Evolutionary conservation across 371 early-diverging fungal species (phyloP).

Genomic region (Parasitella parasitica): DNA sequence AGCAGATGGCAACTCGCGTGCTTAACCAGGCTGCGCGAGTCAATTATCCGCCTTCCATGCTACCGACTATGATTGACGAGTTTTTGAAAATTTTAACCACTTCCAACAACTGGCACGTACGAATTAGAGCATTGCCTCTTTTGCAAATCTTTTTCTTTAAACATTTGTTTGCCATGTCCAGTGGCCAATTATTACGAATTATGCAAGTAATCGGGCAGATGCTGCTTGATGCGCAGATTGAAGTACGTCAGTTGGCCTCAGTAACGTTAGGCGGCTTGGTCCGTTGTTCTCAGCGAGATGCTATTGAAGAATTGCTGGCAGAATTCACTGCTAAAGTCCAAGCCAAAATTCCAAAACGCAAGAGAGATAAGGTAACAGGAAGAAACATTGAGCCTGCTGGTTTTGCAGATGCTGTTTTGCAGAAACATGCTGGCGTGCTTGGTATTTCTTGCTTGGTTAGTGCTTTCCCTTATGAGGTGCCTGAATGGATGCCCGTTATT

Average conservation of each 20-base stretch:
- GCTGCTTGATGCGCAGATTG: conserved; percentile 76
- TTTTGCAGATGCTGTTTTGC: conserved; percentile 61
- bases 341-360: conserved; percentile 47
- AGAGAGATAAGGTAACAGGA: conserved; percentile 40
- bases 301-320: conserved; percentile 57
- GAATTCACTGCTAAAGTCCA: conserved; percentile 36
- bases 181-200: conserved; percentile 51
- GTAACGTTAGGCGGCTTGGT: conserved; percentile 83
- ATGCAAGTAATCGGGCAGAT: conserved; percentile 64
- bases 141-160: conserved; percentile 81
- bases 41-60: conserved; percentile 58
- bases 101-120: conserved; percentile 73
- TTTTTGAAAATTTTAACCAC: conserved; percentile 56
- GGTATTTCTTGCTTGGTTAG: conserved; percentile 83
- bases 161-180: conserved; percentile 62
- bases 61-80: conserved; percentile 52
- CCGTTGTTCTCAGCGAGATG: conserved; percentile 80
- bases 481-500: conserved; percentile 86
- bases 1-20: conserved; percentile 55
- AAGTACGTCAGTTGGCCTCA: conserved; percentile 83
- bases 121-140: conserved; percentile 69
- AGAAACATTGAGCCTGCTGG: conserved; percentile 50
- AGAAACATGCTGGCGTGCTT: conserved; percentile 85
- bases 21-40: conserved; percentile 52
- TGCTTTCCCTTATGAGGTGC: conserved; percentile 92